Evolutionary conservation across 1,284 basidiomycete genomes (phyloP), one percentile per base, ranked within the genome.

Genomic region (Hortiboletus rubellus): DNA sequence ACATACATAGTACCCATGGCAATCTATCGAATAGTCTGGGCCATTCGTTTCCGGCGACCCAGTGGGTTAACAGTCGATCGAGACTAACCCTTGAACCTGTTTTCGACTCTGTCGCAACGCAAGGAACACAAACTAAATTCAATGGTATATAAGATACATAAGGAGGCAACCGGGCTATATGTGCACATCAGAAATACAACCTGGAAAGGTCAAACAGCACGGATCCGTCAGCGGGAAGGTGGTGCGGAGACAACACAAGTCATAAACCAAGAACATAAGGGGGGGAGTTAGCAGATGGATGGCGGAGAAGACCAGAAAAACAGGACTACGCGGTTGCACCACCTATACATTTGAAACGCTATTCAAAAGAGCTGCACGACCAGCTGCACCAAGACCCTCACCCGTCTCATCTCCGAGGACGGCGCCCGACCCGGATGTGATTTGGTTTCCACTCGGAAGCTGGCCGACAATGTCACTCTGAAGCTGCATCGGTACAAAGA

Each of bases 401-500:
- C 76, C 79, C 8, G 60, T 64, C 67, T 84, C 84, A 27, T 75
- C 76, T 34, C 71, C 70, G 10, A 78, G 58, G 50, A 73, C 58
- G 24, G 67, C 65, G 15, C 63, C 71, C 14, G 78, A 76, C 17
- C 76, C 75, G 6, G 80, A 76, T 49, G 69, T 52, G 18, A 54
- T 17, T n/a, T 67, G 63, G 27, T 63, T 61, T 33, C 56, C 57
- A 30, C 55, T 15, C 1, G 75, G 63, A 45, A 87, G 61, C 62
- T 86, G 82, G 42, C 78, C 76, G 18, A 77, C 75, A 37, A 91
- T 74, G 61, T 92, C 89, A 65, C 81, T 87, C 73, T 92, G 90
- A 40, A 92, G 79, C 61, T 91, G 88, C 92, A 94, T 94, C n/a
- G 92, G 92, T 24, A 94, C 94, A 68, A 97, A 96, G 58, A 96